These are phyloP conservation scores for Hibiscus syriacus DNA, from an alignment of 345 rosid genomes.

Conservation along the genomic window DNA sequence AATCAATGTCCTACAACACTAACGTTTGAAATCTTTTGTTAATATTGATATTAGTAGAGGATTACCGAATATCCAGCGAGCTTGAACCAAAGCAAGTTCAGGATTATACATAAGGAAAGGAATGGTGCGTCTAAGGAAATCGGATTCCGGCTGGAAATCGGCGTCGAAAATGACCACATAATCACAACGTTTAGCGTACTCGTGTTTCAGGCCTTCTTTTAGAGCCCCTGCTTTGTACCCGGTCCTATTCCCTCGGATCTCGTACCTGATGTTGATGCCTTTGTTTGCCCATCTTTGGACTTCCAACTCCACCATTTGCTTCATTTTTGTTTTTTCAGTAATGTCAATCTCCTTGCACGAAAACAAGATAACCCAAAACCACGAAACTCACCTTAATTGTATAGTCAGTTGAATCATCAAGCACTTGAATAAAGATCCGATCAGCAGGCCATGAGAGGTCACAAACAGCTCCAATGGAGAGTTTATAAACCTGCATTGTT, in stretches of 20 bases:
- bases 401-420: too few relatives aligned
- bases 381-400: too few relatives aligned
- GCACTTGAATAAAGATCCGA: too few relatives aligned
- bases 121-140: background rate
- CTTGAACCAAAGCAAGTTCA: background rate
- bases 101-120: background rate
- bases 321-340: too few relatives aligned
- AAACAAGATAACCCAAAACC: too few relatives aligned
- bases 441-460: too few relatives aligned
- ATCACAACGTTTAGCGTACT: background rate
- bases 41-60: background rate
- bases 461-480: too few relatives aligned
- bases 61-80: background rate
- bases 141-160: background rate
- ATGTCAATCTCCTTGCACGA: too few relatives aligned
- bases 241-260: background rate
- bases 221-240: background rate
- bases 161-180: background rate
- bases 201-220: background rate
- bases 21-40: too few relatives aligned
- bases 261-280: background rate
- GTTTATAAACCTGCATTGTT: too few relatives aligned
- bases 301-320: background rate
- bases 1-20: too few relatives aligned
- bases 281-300: background rate